Conservation (phyloP, 2,329 filamentous ascomycete genomes). For the Ophiostoma tasmaniense region DNA sequence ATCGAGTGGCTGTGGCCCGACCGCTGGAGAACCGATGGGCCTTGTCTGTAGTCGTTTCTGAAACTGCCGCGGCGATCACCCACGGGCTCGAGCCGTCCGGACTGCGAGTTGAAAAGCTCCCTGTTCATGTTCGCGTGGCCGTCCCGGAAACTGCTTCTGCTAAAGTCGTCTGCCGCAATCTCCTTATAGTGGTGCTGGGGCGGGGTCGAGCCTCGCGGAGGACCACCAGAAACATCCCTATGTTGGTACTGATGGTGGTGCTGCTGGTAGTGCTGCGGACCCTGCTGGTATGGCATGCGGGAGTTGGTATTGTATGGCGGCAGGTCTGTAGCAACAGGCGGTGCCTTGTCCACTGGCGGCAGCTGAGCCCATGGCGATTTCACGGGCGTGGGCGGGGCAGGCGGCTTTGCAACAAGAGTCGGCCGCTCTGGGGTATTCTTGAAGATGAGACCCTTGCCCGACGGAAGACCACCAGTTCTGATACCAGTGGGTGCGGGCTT, state of each 20-base stretch:
- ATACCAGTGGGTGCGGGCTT: conserved; percentile 32
- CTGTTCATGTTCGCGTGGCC: conserved; percentile 52
- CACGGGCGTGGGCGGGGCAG: conserved; percentile 56
- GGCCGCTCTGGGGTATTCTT: conserved; percentile 64
- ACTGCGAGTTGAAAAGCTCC: conserved; percentile 92
- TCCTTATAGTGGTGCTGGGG: conserved; percentile 57
- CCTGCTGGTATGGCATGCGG: not conserved
- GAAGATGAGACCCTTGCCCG: conserved; percentile 54
- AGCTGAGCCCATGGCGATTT: conserved; percentile 90
- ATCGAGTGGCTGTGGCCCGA: conserved; percentile 41
- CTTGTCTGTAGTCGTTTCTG: conserved; percentile 61
- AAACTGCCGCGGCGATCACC: conserved; percentile 64
- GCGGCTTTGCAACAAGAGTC: conserved; percentile 63
- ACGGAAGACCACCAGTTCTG: conserved; percentile 40
- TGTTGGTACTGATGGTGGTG: conserved; percentile 27
- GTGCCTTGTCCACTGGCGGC: conserved; percentile 74
- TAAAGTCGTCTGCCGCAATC: conserved; percentile 91
- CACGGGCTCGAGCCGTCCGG: conserved; percentile 85
- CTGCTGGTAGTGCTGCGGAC: conserved; percentile 5
- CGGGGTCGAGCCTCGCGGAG: conserved; percentile 24
- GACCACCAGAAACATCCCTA: conserved; percentile 43
- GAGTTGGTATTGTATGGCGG: conserved; percentile 24
- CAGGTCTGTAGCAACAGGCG: conserved; percentile 57
- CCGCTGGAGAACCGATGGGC: conserved; percentile 64
- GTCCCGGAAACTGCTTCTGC: conserved; percentile 72